phyloP scores from a whole-genome alignment of 768 basidiomycete genomes.

The Phlegmacium glaucopus region DNA sequence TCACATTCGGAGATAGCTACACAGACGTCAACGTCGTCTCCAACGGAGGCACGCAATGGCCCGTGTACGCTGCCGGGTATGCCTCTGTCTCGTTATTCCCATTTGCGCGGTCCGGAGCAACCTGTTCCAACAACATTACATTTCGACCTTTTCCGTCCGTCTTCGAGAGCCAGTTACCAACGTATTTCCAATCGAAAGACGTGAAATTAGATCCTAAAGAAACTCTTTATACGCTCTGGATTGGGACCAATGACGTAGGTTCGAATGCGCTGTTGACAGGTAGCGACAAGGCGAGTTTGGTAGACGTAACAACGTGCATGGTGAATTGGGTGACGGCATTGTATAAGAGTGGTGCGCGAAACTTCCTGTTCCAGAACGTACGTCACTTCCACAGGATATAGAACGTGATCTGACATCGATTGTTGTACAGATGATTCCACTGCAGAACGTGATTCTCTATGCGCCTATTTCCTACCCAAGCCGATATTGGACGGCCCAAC shows the following conservation, averaged over 20 bases:
- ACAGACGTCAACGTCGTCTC: conserved; percentile 46
- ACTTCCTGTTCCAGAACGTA: conserved; percentile 70
- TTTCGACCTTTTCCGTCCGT: conserved; percentile 55
- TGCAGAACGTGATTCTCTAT: conserved; percentile 48
- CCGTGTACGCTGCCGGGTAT: conserved; percentile 55
- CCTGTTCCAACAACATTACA: conserved; percentile 63
- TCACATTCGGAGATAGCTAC: conserved; percentile 68
- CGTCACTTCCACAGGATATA: conserved; percentile 14
- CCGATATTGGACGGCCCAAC: conserved; percentile 44
- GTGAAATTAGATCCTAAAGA: conserved; percentile 36
- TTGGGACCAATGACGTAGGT: conserved; percentile 67
- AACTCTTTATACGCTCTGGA: conserved; percentile 66
- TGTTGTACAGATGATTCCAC: conserved; percentile 48
- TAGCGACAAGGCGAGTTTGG: conserved; percentile 47
- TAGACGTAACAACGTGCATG: conserved; percentile 55
- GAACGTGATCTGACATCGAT: not conserved
- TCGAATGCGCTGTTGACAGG: conserved; percentile 51
- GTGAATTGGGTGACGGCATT: conserved; percentile 56
- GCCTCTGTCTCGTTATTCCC: conserved; percentile 50
- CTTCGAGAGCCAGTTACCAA: conserved; percentile 54
- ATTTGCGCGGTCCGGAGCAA: conserved; percentile 60
- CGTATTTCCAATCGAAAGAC: conserved; percentile 34
- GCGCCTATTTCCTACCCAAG: conserved; percentile 43
- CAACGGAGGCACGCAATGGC: conserved; percentile 54
- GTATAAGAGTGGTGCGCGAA: conserved; percentile 56